These are phyloP conservation scores for Lasiosphaeria ovina DNA, from an alignment of 495 filamentous ascomycete species.

Conservation along the genomic window DNA sequence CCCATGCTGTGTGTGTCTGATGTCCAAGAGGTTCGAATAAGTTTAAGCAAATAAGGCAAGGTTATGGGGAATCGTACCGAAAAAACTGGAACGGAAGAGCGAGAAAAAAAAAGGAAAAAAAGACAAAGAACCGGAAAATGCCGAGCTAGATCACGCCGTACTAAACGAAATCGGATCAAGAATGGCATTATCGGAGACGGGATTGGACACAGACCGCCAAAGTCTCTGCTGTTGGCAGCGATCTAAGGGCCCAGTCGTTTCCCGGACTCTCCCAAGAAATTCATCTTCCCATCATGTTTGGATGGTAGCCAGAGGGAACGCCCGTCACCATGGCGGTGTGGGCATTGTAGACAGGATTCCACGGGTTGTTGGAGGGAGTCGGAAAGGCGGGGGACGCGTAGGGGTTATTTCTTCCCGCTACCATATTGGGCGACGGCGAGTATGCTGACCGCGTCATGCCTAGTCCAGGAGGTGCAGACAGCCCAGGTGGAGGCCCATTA, in stretches of 20 bases:
- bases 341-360: constrained; percentile 24
- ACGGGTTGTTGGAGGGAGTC: constrained; percentile 21
- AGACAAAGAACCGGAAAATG: no score
- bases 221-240: no score
- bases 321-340: constrained; percentile 21
- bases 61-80: background rate
- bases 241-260: background rate
- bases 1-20: constrained; percentile 16
- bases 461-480: constrained; percentile 68
- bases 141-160: no score
- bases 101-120: constrained; percentile 7
- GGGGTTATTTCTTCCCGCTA: constrained; percentile 12
- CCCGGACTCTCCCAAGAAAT: background rate
- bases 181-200: no score
- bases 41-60: constrained; percentile 3
- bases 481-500: constrained; percentile 72
- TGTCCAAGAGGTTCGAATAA: constrained; percentile 12
- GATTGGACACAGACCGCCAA: no score
- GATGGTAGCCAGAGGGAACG: constrained; percentile 19
- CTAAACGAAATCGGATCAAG: no score
- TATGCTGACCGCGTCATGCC: constrained; percentile 39
- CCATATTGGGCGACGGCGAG: constrained; percentile 24
- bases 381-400: constrained; percentile 24
- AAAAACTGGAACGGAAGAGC: background rate
- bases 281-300: constrained; percentile 35